Conservation (phyloP, 371 early-diverging fungal species). For the Lichtheimia corymbifera region DNA sequence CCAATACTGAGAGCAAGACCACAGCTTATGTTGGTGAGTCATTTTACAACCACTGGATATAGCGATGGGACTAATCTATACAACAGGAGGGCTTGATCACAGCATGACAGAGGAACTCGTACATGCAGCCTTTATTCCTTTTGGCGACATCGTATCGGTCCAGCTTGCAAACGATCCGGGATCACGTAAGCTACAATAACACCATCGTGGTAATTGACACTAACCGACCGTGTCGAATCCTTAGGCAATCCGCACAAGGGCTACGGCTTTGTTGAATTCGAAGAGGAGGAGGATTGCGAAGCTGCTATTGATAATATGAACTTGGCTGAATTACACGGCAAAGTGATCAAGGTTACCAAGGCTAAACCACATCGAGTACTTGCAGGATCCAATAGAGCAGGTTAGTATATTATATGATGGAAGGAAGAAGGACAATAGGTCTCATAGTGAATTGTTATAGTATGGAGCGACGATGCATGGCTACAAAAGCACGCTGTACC, state of each 20-base stretch:
- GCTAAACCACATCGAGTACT: slow-evolving; percentile 73
- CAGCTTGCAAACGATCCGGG: slow-evolving; percentile 81
- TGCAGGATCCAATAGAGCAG: slow-evolving; percentile 63
- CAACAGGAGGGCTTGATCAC: slow-evolving; percentile 78
- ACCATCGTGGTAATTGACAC: background rate
- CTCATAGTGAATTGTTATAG: slow-evolving; percentile 19
- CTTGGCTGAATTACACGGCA: slow-evolving; percentile 84
- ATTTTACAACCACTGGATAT: background rate
- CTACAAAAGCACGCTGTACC: slow-evolving; percentile 60
- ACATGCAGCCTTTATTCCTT: slow-evolving; percentile 92
- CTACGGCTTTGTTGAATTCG: slow-evolving; percentile 95
- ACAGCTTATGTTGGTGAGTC: slow-evolving; percentile 54
- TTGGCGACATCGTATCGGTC: slow-evolving; percentile 92
- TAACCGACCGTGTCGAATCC: no score
- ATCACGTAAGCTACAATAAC: slow-evolving; percentile 50
- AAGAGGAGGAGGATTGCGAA: slow-evolving; percentile 77
- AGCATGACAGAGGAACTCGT: slow-evolving; percentile 77
- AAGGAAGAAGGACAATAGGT: background rate
- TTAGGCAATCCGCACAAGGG: slow-evolving; percentile 79
- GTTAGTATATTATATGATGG: slow-evolving; percentile 17
- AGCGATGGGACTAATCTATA: background rate
- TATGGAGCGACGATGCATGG: slow-evolving; percentile 82
- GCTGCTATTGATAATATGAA: slow-evolving; percentile 97
- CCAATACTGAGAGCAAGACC: slow-evolving; percentile 12
- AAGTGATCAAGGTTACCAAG: slow-evolving; percentile 84